A percentile compares a stretch with the other conserved stretches of the same genome.
Conservation (phyloP, 2,329 filamentous ascomycete species). For the Fusarium cicatricum region DNA sequence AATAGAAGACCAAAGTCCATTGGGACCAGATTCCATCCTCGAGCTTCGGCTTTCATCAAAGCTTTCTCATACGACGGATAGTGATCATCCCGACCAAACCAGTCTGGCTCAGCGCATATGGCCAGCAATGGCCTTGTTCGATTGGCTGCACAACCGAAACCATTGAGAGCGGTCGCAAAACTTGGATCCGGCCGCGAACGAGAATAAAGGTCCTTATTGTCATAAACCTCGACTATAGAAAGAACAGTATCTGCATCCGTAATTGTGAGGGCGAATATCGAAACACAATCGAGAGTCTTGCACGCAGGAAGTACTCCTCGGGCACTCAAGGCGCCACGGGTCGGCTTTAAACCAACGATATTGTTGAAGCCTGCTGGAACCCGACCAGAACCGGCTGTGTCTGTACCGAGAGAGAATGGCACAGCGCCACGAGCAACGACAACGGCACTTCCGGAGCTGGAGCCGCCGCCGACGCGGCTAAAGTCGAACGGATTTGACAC, state of each 20-base stretch:
- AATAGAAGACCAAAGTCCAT: conserved; percentile 60
- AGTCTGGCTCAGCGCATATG: conserved; percentile 53
- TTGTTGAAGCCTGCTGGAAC: conserved; percentile 64
- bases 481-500: conserved; percentile 60
- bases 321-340: conserved; percentile 60
- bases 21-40: conserved; percentile 53
- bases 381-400: conserved; percentile 64
- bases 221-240: conserved; percentile 57
- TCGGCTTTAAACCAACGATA: conserved; percentile 60
- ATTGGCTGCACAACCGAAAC: conserved; percentile 44
- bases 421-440: conserved; percentile 62
- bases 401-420: conserved; percentile 64
- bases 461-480: conserved; percentile 56
- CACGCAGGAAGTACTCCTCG: conserved; percentile 63
- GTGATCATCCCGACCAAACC: conserved; percentile 48
- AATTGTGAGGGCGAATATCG: conserved; percentile 59
- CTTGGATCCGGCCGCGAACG: conserved; percentile 46
- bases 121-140: conserved; percentile 44
- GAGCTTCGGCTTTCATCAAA: conserved; percentile 47
- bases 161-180: neutral
- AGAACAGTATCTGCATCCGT: conserved; percentile 60
- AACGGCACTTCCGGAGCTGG: conserved; percentile 65
- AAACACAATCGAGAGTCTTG: conserved; percentile 64
- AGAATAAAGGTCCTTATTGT: conserved; percentile 60
- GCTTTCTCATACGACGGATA: conserved; percentile 54